Conservation (phyloP, 805 yeast genomes). For the Candida chauliodis region DNA sequence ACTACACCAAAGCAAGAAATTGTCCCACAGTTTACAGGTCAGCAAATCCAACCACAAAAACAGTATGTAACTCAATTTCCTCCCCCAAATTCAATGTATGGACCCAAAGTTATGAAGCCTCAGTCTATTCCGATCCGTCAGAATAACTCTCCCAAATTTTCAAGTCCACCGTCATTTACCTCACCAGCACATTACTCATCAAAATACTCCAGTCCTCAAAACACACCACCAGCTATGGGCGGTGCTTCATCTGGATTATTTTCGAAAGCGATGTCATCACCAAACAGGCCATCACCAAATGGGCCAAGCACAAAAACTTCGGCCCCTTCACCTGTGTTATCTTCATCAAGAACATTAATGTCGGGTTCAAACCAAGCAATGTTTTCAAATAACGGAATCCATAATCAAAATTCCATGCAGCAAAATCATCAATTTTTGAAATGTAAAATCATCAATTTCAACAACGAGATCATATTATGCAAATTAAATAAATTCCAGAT, state of each 20-base stretch:
- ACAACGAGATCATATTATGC: constrained; percentile 25
- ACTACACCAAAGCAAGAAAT: neutral
- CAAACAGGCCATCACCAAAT: neutral
- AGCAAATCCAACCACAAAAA: neutral
- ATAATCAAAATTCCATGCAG: neutral
- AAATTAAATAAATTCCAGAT: constrained; percentile 22
- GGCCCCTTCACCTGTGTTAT: no score
- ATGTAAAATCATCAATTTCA: constrained; percentile 26
- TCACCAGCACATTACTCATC: neutral
- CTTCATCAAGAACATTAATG: neutral
- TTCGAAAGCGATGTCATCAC: neutral
- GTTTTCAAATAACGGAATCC: constrained; percentile 1
- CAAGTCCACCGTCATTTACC: neutral
- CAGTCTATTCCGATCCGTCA: neutral
- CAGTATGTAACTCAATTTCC: neutral
- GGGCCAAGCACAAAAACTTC: neutral
- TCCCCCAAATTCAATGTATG: neutral
- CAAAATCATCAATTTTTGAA: constrained; percentile 14
- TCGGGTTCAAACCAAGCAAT: neutral
- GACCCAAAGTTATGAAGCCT: constrained; percentile 5
- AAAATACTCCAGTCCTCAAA: neutral
- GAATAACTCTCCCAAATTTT: neutral
- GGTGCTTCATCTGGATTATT: neutral
- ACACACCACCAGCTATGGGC: neutral
- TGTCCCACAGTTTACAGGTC: constrained; percentile 3